Base-by-base conservation (phyloP, 1,284 basidiomycete species). In the Melanopsichium pennsylvanicum region DNA sequence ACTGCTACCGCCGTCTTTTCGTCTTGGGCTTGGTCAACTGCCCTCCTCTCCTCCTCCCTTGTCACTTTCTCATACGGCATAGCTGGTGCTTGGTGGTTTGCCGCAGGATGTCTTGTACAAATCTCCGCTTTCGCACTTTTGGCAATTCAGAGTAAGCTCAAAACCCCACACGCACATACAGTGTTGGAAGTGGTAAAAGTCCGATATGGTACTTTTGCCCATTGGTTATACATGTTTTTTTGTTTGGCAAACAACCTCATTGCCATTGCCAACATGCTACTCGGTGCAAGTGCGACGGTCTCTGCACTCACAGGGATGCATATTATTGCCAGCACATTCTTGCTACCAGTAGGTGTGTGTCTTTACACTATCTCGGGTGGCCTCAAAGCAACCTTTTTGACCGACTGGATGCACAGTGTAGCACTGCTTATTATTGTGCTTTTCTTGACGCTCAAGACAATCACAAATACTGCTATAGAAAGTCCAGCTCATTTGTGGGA, bases 11-110 rank as follows among this genome's bases (percentile, higher is more conserved):
- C 76, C 10, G 76, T 76, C 15, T 67, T 74, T 26, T 61, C 55
- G 12, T 71, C 67, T 12, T 77, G 75, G 75, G 71, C 63, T 0
- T 78, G 76, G 76, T 72, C 72, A 18, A 76, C 73, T 2, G 75
- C 76, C 2, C 64, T 78, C 2, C 61, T 78, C 11, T 64, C 58
- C 15, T 66, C 60, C 0, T 44, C 45, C 0, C 27, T 61, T 2
- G 59, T 74, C 8, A 70, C 64, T 1, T 78, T 76, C 40, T 40
- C 26, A 6, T 76, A 69, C 31, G 75, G 75, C 12, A 16, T 67
- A 5, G 51, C 39, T 0, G 76, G 76, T 1, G 69, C 74, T 1
- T 66, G 59, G 27, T 67, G 70, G 54, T 77, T 74, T 45, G 73
- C 69, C 0, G 68, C 70, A 1, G 72, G 63, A 16, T 74, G 72